phyloP scores from a whole-genome alignment of 2,329 filamentous ascomycete genomes.

The Exophiala sp. region DNA sequence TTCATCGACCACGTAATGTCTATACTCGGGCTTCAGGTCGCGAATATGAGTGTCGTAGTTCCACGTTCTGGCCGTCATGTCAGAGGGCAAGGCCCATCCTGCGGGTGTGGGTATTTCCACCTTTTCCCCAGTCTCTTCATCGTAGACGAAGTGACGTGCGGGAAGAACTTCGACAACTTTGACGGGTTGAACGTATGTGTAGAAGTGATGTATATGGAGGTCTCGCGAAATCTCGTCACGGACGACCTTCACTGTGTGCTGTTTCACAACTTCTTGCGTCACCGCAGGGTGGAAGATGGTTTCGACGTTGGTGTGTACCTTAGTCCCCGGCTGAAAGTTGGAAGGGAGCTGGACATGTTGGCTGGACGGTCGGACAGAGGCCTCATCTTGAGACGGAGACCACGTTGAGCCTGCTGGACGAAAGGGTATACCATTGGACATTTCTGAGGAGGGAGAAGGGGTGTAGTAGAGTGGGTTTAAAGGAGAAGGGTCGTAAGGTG shows the following conservation, averaged over 20 bases:
- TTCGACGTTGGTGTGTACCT: constrained; percentile 19
- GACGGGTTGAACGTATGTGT: constrained; percentile 34
- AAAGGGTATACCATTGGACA: background rate
- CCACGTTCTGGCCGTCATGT: constrained; percentile 10
- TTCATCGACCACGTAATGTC: constrained; percentile 28
- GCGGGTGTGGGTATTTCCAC: constrained; percentile 24
- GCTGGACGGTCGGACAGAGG: background rate
- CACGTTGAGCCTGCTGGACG: background rate
- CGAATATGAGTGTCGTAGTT: constrained; percentile 12
- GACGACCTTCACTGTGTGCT: constrained; percentile 29
- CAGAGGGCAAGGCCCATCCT: constrained; percentile 23
- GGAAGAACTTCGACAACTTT: constrained; percentile 35
- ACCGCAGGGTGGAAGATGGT: constrained; percentile 28
- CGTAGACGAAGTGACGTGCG: constrained; percentile 33
- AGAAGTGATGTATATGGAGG: constrained; percentile 36
- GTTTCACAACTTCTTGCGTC: constrained; percentile 33
- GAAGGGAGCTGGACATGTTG: constrained; percentile 17
- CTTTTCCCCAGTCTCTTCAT: constrained; percentile 24
- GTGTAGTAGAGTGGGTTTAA: constrained; percentile 21
- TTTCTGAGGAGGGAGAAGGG: constrained; percentile 3
- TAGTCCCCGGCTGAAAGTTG: constrained; percentile 16
- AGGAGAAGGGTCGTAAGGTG: constrained; percentile 21
- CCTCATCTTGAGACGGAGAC: background rate
- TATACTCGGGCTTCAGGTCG: constrained; percentile 3
- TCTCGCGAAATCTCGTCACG: constrained; percentile 35